phyloP scores from a whole-genome alignment of 192 early-diverging fungal genomes.

The Backusella sp. region DNA sequence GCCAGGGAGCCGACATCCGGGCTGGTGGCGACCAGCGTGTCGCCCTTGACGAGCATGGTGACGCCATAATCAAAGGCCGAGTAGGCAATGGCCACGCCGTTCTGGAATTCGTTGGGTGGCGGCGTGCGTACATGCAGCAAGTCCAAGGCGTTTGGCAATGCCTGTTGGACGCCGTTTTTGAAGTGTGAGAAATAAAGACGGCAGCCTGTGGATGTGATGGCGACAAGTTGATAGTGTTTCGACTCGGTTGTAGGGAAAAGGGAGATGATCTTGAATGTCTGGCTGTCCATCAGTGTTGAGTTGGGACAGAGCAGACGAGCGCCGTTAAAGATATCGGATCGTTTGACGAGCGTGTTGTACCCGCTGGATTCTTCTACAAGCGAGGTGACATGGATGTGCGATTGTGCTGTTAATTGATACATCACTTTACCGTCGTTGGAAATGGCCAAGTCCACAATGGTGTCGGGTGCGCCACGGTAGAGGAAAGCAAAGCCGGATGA shows the following conservation, averaged over 20 bases:
- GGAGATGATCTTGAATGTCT: constrained; percentile 56
- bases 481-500: background rate
- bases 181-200: constrained; percentile 72
- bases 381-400: constrained; percentile 65
- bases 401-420: constrained; percentile 70
- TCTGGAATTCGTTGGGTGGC: constrained; percentile 43
- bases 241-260: constrained; percentile 76
- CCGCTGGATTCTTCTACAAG: constrained; percentile 56
- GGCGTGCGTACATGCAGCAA: constrained; percentile 71
- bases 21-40: constrained; percentile 53
- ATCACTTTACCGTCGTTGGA: constrained; percentile 70
- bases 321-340: constrained; percentile 13
- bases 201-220: constrained; percentile 72
- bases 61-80: constrained; percentile 62
- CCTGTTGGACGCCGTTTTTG: constrained; percentile 11
- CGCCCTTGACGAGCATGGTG: constrained; percentile 48
- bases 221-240: constrained; percentile 67
- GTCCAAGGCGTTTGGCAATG: constrained; percentile 55
- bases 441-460: constrained; percentile 63
- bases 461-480: constrained; percentile 28
- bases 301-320: constrained; percentile 17
- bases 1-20: constrained; percentile 64
- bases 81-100: constrained; percentile 3
- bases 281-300: constrained; percentile 32
- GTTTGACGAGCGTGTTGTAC: constrained; percentile 45